Conservation (phyloP, 805 yeast genomes). For the Starmera amethionina region DNA sequence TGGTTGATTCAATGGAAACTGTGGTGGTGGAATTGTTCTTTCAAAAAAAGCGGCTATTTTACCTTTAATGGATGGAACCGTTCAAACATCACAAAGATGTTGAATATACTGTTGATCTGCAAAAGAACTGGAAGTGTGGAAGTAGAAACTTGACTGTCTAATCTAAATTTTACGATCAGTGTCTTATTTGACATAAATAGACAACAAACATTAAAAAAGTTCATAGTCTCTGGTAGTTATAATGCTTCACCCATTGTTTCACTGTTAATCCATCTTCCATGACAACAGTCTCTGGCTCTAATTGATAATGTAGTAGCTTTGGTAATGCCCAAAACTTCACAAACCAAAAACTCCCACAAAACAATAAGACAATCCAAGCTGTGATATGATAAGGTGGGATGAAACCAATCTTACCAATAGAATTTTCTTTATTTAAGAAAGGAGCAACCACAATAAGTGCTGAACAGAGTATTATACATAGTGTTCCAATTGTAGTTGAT, state of each 20-base stretch:
- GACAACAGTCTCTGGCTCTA: conserved; percentile 29
- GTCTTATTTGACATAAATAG: too few species aligned
- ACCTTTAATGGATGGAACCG: too few species aligned
- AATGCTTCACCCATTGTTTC: conserved; percentile 41
- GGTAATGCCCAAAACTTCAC: conserved; percentile 42
- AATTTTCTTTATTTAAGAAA: conserved; percentile 20
- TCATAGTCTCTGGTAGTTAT: too few species aligned
- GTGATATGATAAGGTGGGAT: conserved; percentile 29
- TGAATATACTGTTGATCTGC: too few species aligned
- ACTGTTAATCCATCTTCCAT: conserved; percentile 50
- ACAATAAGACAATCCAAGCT: conserved; percentile 29
- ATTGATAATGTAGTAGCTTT: conserved; percentile 30
- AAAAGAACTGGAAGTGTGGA: too few species aligned
- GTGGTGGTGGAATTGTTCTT: too few species aligned
- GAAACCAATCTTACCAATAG: conserved; percentile 1
- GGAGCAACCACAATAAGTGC: conserved; percentile 42
- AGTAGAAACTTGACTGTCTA: too few species aligned
- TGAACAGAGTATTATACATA: conserved; percentile 35
- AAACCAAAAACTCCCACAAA: conserved; percentile 47
- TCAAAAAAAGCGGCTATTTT: too few species aligned
- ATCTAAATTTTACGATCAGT: too few species aligned
- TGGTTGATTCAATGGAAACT: too few species aligned
- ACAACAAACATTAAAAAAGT: too few species aligned
- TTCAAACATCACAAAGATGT: too few species aligned
- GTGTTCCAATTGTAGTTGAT: conserved; percentile 39